Evolutionary conservation across 1,139 yeast genomes (phyloP).

Genomic region (Keqinozyma sinolaborantium): DNA sequence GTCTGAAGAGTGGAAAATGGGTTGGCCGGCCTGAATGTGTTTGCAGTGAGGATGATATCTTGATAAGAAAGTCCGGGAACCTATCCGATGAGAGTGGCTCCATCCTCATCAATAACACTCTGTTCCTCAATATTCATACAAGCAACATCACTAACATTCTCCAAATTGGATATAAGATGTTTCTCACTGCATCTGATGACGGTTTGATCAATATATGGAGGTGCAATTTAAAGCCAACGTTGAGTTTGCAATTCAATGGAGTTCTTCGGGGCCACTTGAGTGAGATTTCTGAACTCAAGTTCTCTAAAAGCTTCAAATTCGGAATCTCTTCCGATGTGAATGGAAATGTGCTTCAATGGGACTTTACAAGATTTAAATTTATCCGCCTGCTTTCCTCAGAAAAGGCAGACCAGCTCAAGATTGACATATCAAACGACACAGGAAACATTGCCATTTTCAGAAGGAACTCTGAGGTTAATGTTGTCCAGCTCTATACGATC

Average conservation of each 20-base stretch:
- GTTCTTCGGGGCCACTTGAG: constrained; percentile 54
- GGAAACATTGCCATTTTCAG: constrained; percentile 48
- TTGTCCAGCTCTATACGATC: constrained; percentile 41
- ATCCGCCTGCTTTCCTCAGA: constrained; percentile 38
- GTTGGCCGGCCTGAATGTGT: constrained; percentile 40
- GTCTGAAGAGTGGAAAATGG: constrained; percentile 39
- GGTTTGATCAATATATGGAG: constrained; percentile 60
- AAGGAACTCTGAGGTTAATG: constrained; percentile 11
- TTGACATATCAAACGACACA: constrained; percentile 51
- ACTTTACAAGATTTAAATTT: constrained; percentile 45
- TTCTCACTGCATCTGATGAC: constrained; percentile 52
- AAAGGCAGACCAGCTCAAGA: constrained; percentile 15
- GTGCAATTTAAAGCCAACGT: constrained; percentile 21
- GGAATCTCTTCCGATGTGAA: constrained; percentile 48
- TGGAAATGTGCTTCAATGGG: constrained; percentile 60
- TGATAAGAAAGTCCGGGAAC: constrained; percentile 30
- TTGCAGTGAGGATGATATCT: constrained; percentile 35
- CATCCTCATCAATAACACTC: constrained; percentile 36
- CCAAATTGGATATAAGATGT: constrained; percentile 33
- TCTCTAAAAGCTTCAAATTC: constrained; percentile 49
- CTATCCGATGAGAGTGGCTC: constrained; percentile 29
- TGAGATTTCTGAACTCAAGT: constrained; percentile 37
- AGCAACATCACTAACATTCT: constrained; percentile 30
- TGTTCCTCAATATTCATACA: constrained; percentile 41
- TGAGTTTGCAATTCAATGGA: constrained; percentile 39